Percentiles rank a stretch among this genome's conserved stretches.
Conservation (phyloP, 768 basidiomycete species). For the Rhodosporidiobolus odoratus region DNA sequence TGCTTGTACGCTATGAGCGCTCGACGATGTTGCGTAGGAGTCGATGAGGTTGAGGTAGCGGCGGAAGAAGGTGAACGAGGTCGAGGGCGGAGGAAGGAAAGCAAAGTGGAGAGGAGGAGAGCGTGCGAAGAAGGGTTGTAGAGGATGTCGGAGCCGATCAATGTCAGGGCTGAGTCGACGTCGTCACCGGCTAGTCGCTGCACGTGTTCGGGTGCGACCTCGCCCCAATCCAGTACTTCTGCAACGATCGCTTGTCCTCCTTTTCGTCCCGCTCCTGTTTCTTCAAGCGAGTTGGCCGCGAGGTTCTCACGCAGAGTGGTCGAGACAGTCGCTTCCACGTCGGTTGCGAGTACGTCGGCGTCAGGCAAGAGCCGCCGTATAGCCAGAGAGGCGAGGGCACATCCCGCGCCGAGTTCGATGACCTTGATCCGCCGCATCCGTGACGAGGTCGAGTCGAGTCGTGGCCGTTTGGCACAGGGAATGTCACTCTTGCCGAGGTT, state of each 20-base stretch:
- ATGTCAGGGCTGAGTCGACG: not conserved
- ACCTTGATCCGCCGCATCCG: not conserved
- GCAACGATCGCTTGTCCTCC: not conserved
- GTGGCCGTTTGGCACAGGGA: not conserved
- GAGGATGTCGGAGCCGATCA: slow-evolving; percentile 39
- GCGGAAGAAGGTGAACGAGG: not conserved
- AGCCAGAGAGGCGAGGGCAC: slow-evolving; percentile 31
- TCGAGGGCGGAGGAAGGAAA: slow-evolving; percentile 13
- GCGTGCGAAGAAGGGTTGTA: slow-evolving; percentile 37
- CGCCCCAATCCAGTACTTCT: slow-evolving; percentile 33
- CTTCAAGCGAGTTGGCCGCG: slow-evolving; percentile 6
- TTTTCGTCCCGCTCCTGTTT: slow-evolving; percentile 1
- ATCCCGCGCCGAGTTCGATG: slow-evolving; percentile 41
- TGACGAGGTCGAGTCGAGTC: not conserved
- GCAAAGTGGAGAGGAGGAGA: slow-evolving; percentile 34
- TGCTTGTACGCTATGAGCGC: slow-evolving; percentile 39
- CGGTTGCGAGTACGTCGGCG: slow-evolving; percentile 13
- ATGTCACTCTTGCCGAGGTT: not conserved
- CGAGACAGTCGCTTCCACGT: slow-evolving; percentile 36
- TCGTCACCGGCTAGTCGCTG: too few species aligned
- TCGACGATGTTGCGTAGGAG: not conserved
- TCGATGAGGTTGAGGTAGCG: not conserved
- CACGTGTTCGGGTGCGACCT: not conserved
- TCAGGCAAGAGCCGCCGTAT: not conserved
- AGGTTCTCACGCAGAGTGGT: slow-evolving; percentile 36